phyloP scores from a whole-genome alignment of 2,329 filamentous ascomycete genomes.

The Daldinia sp. region DNA sequence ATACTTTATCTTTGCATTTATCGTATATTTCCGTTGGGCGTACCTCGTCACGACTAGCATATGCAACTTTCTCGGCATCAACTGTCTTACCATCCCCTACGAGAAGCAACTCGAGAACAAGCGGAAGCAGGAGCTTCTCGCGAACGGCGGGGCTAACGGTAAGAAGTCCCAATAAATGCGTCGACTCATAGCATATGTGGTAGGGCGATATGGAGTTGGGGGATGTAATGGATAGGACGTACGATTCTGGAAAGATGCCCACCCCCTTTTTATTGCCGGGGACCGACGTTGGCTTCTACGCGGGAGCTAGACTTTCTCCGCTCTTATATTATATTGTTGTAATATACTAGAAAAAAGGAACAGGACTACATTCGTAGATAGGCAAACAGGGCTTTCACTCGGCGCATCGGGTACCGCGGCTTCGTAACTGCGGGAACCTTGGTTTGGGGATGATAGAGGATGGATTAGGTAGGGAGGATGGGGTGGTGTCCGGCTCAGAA shows the following conservation, averaged over 20 bases:
- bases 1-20: conserved; percentile 84
- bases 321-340: conserved; percentile 25
- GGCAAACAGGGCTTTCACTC: not conserved
- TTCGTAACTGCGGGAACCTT: not conserved
- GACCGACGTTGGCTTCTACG: conserved; percentile 8
- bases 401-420: not conserved
- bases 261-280: conserved; percentile 6
- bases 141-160: conserved; percentile 45
- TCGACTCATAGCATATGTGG: not conserved
- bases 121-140: conserved; percentile 51
- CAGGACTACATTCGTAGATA: conserved; percentile 8
- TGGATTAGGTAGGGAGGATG: not conserved
- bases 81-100: conserved; percentile 86
- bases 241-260: conserved; percentile 20
- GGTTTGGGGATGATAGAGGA: not conserved
- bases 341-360: conserved; percentile 24
- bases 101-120: conserved; percentile 70
- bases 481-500: not conserved
- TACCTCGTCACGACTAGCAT: conserved; percentile 91
- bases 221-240: conserved; percentile 5
- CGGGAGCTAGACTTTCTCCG: conserved; percentile 3
- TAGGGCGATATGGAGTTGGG: not conserved
- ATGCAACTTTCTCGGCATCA: conserved; percentile 92
- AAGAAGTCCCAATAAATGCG: conserved; percentile 49
- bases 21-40: conserved; percentile 96